phyloP scores from a whole-genome alignment of 768 basidiomycete genomes.

The Tylopilus subfusipes region DNA sequence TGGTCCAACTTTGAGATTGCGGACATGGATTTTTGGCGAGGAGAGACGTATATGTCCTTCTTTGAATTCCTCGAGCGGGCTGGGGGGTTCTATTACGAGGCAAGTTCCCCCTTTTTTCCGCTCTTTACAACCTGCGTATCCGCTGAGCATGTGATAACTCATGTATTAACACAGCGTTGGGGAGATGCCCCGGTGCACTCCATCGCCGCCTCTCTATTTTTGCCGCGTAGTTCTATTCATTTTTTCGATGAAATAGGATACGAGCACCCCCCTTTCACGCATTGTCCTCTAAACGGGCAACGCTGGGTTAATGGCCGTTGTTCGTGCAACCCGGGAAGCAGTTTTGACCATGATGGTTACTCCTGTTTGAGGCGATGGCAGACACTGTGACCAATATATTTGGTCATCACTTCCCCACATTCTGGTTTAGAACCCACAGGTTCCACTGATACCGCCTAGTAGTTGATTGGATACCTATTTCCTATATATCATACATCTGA shows the following conservation, averaged over 20 bases:
- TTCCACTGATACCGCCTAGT: not conserved
- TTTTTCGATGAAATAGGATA: conserved; percentile 89
- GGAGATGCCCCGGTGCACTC: conserved; percentile 92
- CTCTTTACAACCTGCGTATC: not conserved
- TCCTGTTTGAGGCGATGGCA: conserved; percentile 27
- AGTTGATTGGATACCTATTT: not conserved
- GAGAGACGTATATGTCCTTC: conserved; percentile 77
- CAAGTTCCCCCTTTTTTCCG: conserved; percentile 7
- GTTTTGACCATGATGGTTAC: conserved; percentile 29
- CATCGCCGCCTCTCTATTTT: conserved; percentile 88
- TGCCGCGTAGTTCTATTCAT: conserved; percentile 84
- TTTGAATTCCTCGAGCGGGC: conserved; percentile 76
- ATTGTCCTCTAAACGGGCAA: conserved; percentile 19
- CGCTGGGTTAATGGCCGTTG: conserved; percentile 25
- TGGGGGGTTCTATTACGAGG: conserved; percentile 92
- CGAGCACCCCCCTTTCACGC: conserved; percentile 27
- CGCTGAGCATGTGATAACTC: not conserved
- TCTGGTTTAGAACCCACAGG: not conserved
- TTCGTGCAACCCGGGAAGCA: conserved; percentile 20
- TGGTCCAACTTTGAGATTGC: conserved; percentile 96
- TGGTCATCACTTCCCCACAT: not conserved
- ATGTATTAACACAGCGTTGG: conserved; percentile 58
- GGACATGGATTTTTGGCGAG: conserved; percentile 80
- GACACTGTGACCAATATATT: not conserved
- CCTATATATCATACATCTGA: not conserved